phyloP scores from a whole-genome alignment of 768 basidiomycete species.

The Lactifluus subvellereus region DNA sequence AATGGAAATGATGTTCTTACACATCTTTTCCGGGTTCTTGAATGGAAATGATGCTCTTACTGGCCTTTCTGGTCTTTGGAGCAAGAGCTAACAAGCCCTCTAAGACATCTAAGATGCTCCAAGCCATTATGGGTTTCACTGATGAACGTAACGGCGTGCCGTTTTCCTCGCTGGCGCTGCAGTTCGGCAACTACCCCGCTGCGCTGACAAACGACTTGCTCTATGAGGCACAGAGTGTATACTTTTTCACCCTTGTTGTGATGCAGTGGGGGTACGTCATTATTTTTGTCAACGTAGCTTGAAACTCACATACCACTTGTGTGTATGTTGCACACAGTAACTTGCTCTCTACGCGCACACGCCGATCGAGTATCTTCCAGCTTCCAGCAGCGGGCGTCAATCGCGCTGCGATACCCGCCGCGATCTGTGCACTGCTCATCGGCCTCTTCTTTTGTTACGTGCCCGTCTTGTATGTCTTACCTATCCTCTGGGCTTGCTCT shows the following conservation, averaged over 20 bases:
- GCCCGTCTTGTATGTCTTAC: conserved; percentile 16
- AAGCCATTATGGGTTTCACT: too few relatives aligned
- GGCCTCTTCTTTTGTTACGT: conserved; percentile 39
- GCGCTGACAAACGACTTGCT: conserved; percentile 37
- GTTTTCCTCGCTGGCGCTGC: too few relatives aligned
- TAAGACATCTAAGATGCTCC: too few relatives aligned
- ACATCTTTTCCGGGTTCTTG: too few relatives aligned
- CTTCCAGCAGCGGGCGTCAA: conserved; percentile 48
- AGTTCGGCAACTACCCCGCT: conserved; percentile 29
- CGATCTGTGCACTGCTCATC: conserved; percentile 39
- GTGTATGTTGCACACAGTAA: conserved; percentile 28
- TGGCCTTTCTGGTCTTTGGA: too few relatives aligned
- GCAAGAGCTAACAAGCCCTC: too few relatives aligned
- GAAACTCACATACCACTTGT: neutral
- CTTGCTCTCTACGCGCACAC: conserved; percentile 49
- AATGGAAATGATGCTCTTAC: too few relatives aligned
- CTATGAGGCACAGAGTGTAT: conserved; percentile 45
- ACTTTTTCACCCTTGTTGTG: too few relatives aligned
- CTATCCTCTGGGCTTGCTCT: conserved; percentile 33
- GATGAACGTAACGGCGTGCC: too few relatives aligned
- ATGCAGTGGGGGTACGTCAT: conserved; percentile 31
- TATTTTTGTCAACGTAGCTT: neutral
- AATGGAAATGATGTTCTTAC: too few relatives aligned
- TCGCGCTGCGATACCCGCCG: conserved; percentile 38
- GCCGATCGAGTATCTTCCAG: conserved; percentile 51